Base-by-base conservation (phyloP, 306 rosid species). In the Citrullus amarus region DNA sequence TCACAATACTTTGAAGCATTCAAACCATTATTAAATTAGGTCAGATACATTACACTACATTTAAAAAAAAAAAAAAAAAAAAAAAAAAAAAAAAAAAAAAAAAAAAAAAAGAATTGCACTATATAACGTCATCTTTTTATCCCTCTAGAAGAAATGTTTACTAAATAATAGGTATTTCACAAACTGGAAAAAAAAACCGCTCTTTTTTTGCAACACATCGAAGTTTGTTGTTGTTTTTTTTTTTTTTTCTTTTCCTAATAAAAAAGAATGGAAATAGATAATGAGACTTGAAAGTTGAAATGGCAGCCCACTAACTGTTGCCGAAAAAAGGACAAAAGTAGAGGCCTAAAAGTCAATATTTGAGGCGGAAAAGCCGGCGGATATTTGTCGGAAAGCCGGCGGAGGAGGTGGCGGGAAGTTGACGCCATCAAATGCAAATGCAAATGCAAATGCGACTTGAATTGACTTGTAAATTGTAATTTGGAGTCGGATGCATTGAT, bases 321-420 rank as follows among this genome's bases (percentile, higher is more conserved):
- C 25, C 9, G 41, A 4, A 30, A 43, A 34, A 65, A 65, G 11
- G 71, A 65, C 53, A 20, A 68, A 43, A 68, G 55, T 2, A 4
- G 43, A 43, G 63, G 5, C 0, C 0, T 5, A 51, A 2, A 43
- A 22, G 75, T 69, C 75, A 48, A 69, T 2, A 69, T 41, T 44
- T 43, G 75, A 43, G 32, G 75, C 75, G 75, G 75, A 69, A 69
- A 69, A 69, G 75, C 56, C 36, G 74, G 74, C 73, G 25, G 73
- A 63, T 0, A 1, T 5, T 61, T 61, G 68, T 61, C 9, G 68
- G 68, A 28, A 60, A 60, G 68, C 18, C 8, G 70, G 46, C 71
- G 71, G 28, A 13, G 46, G 46, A 5, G 25, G 46, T 18, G 50
- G 14, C 73, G 51, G 32, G 12, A 15, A 10, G 36, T 41, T 25